Percentiles rank a stretch among this genome's conserved stretches.
phyloP scores from a whole-genome alignment of 2,329 filamentous ascomycete genomes.

The Tolypocladium sp. region DNA sequence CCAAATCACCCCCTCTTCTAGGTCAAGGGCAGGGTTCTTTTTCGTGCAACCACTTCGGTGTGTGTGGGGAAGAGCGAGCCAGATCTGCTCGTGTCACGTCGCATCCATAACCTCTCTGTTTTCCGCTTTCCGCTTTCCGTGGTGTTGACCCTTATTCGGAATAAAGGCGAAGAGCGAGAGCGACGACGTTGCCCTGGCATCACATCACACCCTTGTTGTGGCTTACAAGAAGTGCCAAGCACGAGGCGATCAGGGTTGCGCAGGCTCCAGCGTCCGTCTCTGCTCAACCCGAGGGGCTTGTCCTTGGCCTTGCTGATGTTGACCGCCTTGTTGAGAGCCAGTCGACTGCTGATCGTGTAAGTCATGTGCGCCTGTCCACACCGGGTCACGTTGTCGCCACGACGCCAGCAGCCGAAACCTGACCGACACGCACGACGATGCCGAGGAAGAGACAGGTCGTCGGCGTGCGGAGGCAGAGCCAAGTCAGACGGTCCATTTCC shows the following conservation, averaged over 20 bases:
- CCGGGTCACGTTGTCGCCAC: conserved; percentile 1
- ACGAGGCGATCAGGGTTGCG: neutral
- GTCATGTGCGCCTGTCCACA: conserved; percentile 1
- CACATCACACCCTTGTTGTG: neutral
- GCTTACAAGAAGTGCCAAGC: conserved; percentile 3
- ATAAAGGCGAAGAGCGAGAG: neutral
- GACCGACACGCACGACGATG: neutral
- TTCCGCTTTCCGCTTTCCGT: neutral
- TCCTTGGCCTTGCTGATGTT: neutral
- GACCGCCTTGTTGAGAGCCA: conserved; percentile 3
- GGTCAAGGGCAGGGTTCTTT: neutral
- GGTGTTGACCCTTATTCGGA: neutral
- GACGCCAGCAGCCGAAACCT: conserved; percentile 11
- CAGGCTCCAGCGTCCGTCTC: neutral
- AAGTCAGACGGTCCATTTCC: neutral
- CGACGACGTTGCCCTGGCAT: neutral
- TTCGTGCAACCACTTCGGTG: neutral
- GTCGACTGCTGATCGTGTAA: neutral
- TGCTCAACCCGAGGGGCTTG: neutral
- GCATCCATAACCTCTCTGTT: conserved; percentile 4
- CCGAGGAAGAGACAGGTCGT: neutral
- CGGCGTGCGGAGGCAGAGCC: neutral
- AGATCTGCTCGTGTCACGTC: conserved; percentile 14
- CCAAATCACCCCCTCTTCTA: neutral
- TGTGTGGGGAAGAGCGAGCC: neutral